Conservation (phyloP, 2,329 filamentous ascomycete genomes). For the Monilinia polystroma region DNA sequence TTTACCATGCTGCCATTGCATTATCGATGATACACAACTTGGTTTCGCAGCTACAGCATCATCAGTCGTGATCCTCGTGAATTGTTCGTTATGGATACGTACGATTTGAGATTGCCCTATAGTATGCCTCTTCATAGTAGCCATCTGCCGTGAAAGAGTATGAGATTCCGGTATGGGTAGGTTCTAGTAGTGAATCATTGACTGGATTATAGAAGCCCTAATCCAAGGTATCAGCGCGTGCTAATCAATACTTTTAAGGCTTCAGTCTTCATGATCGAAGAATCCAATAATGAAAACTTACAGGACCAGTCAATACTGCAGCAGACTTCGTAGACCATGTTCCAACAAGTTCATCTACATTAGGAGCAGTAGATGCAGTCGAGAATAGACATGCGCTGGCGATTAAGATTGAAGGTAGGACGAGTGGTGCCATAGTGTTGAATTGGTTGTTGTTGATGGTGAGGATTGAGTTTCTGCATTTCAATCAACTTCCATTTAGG, state of each 20-base stretch:
- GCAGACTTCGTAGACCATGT: slow-evolving; percentile 73
- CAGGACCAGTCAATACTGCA: slow-evolving; percentile 66
- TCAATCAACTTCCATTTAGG: slow-evolving; percentile 16
- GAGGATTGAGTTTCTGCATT: slow-evolving; percentile 1
- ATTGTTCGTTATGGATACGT: slow-evolving; percentile 37
- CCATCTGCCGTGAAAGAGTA: slow-evolving; percentile 72
- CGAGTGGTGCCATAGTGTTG: slow-evolving; percentile 37
- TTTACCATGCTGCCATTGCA: slow-evolving; percentile 72
- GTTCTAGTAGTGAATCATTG: slow-evolving; percentile 65
- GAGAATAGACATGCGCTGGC: slow-evolving; percentile 34
- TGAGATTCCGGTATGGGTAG: slow-evolving; percentile 64
- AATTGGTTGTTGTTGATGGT: slow-evolving; percentile 23
- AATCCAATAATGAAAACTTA: slow-evolving; percentile 45
- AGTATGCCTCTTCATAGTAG: slow-evolving; percentile 67
- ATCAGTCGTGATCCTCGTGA: slow-evolving; percentile 24
- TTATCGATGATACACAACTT: slow-evolving; percentile 60
- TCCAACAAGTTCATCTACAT: slow-evolving; percentile 54
- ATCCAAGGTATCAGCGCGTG: slow-evolving; percentile 20
- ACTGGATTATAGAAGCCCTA: slow-evolving; percentile 70
- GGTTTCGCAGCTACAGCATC: slow-evolving; percentile 53
- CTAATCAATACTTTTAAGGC: slow-evolving; percentile 24
- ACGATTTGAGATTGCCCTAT: slow-evolving; percentile 69
- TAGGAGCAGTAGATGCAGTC: slow-evolving; percentile 44
- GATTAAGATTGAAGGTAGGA: slow-evolving; percentile 42
- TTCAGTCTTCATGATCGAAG: slow-evolving; percentile 24